A percentile compares a stretch with the other conserved stretches of the same genome.
Evolutionary conservation across 371 early-diverging fungal genomes (phyloP).

Genomic region (Polyrhizophydium stewartii): DNA sequence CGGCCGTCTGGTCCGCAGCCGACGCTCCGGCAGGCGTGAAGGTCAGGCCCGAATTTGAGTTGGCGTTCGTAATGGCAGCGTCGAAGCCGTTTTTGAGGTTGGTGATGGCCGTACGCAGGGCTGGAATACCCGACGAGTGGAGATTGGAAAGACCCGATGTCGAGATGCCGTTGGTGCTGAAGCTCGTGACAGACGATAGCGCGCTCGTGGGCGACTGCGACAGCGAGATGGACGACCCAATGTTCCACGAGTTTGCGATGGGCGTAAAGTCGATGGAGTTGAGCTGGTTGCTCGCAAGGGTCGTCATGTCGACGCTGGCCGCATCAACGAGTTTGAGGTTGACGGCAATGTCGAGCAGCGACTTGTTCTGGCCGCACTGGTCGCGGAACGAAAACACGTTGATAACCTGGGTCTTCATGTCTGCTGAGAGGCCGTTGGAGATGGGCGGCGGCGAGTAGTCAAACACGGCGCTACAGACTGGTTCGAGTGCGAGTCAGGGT

Average conservation of each 20-base stretch:
- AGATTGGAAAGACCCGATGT: not conserved
- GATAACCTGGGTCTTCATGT: not conserved
- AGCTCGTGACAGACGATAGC: not conserved
- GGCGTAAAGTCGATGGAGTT: not conserved
- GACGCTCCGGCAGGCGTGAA: not conserved
- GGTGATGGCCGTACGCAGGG: not conserved
- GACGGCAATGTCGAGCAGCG: not conserved
- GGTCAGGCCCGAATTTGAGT: not conserved
- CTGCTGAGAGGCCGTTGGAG: not conserved
- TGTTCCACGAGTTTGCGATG: not conserved
- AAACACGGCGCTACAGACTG: not conserved
- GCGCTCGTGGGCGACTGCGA: not conserved
- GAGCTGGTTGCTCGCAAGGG: not conserved
- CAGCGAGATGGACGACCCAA: not conserved
- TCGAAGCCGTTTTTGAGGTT: not conserved
- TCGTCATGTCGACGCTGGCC: not conserved
- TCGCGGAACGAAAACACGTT: slow-evolving; percentile 1
- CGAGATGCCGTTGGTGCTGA: not conserved
- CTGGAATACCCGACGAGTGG: not conserved
- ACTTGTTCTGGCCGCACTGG: not conserved
- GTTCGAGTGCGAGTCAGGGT: too few species aligned
- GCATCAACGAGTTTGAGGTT: not conserved
- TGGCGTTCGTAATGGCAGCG: not conserved
- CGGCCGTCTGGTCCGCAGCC: not conserved
- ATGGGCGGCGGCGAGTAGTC: slow-evolving; percentile 3